phyloP scores from a whole-genome alignment of 768 basidiomycete genomes.

The Lactifluus hygrophoroides region DNA sequence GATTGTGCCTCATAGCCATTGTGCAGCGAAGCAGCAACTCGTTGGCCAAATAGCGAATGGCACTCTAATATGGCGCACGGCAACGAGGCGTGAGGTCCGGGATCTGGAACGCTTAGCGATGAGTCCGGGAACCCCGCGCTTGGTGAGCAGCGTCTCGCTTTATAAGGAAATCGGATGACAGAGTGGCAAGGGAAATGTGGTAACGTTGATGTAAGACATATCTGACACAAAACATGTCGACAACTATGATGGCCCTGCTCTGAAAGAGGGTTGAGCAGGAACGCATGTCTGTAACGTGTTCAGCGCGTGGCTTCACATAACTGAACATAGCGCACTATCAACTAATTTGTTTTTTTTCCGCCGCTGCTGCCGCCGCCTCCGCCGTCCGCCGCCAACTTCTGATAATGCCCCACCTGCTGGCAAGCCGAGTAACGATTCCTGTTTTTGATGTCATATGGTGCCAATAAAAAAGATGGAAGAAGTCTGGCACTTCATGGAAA shows the following conservation, averaged over 20 bases:
- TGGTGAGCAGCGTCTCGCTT: not conserved
- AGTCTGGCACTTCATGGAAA: not conserved
- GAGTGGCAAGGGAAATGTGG: constrained; percentile 1
- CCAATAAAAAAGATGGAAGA: not conserved
- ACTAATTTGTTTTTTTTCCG: not conserved
- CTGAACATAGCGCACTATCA: not conserved
- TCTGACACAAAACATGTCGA: not conserved
- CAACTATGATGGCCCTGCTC: not conserved
- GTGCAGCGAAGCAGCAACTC: not conserved
- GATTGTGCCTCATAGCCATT: constrained; percentile 12
- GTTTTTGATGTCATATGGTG: not conserved
- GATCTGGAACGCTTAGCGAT: constrained; percentile 18
- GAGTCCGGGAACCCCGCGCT: constrained; percentile 8
- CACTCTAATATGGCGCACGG: constrained; percentile 11
- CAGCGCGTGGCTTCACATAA: constrained; percentile 14
- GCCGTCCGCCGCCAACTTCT: not conserved
- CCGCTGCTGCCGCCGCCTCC: not conserved
- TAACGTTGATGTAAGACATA: constrained; percentile 10
- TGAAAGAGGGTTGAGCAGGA: not conserved
- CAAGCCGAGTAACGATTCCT: not conserved
- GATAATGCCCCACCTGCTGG: not conserved
- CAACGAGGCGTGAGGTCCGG: constrained; percentile 9
- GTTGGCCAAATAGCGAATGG: constrained; percentile 13
- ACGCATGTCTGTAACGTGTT: constrained; percentile 16
- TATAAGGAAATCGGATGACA: not conserved